These are phyloP conservation scores for Saccharomyces pastorianus DNA, from an alignment of 1,139 yeast genomes.

Conservation along the genomic window DNA sequence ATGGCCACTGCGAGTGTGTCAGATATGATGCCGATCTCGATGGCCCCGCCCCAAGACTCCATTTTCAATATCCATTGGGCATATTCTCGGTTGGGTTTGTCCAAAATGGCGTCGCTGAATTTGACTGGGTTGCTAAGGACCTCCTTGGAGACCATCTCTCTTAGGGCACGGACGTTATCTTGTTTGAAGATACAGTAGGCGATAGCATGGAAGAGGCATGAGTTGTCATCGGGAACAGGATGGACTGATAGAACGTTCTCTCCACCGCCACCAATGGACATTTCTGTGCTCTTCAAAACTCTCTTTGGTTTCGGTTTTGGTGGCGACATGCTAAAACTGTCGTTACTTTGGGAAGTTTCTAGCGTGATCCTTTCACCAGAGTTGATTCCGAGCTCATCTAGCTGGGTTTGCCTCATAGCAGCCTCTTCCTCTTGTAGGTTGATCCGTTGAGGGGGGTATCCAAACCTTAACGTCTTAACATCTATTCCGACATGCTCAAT, in stretches of 20 bases:
- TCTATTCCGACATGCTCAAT: constrained; percentile 11
- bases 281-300: constrained; percentile 8
- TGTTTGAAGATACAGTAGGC: constrained; percentile 41
- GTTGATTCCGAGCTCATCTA: constrained; percentile 40
- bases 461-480: constrained; percentile 36
- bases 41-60: constrained; percentile 82
- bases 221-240: constrained; percentile 69
- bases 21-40: constrained; percentile 62
- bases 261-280: constrained; percentile 10
- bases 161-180: constrained; percentile 27
- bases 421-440: constrained; percentile 23
- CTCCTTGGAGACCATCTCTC: constrained; percentile 21
- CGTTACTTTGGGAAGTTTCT: background rate
- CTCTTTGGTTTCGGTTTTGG: constrained; percentile 2
- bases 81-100: constrained; percentile 44
- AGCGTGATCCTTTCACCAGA: constrained; percentile 49
- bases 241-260: constrained; percentile 35
- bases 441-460: constrained; percentile 54
- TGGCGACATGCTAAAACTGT: background rate
- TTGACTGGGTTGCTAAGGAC: constrained; percentile 40
- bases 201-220: constrained; percentile 68
- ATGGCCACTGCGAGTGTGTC: constrained; percentile 47
- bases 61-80: constrained; percentile 53
- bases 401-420: constrained; percentile 5
- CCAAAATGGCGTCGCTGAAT: constrained; percentile 56